Base-by-base conservation (phyloP, 768 basidiomycete genomes). In the Suillus fuscotomentosus region DNA sequence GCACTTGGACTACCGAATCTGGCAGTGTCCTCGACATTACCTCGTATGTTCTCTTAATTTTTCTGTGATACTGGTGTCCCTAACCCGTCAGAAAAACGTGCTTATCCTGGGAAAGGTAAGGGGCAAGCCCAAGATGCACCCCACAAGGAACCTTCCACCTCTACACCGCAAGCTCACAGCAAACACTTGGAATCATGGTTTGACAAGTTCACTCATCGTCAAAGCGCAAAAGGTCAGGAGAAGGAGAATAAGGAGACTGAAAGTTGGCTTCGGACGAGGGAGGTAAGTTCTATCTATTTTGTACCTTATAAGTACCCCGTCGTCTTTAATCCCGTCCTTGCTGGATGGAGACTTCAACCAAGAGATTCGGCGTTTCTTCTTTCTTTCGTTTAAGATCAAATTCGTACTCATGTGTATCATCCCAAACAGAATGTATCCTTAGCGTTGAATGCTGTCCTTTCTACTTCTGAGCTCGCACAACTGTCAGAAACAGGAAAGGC, bases 371-470 rank as follows among this genome's bases (percentile, higher is more conserved):
- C 11, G 13, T n/a, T 14, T 22, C 11, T 6, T 3, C 11, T 22
- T 22, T 22, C 31, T 2, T 39, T 38, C 15, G 50, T 22, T 38
- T 15, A 15, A 22, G 15, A 17, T 27, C 14, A 24, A 27, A 39
- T 17, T 57, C 5, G 10, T 20, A 15, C 57, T 59, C 24, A 59
- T 17, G 6, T 3, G 5, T 41, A 11, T 41, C 4, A 24, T 41
- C 13, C 4, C 24, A 0, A 24, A 38, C 27, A 74, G 73, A 71
- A 62, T 5, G 75, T 74, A 47, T 73, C 73, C 7, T 34, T 73
- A 39, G 73, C 74, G 0, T 61, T 76, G 27, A 74, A 63, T 13
- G 74, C 73, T 17, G 74, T 74, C n/a, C 57, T 74, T 10, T 61
- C 73, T 0, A 39, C 61, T 2, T 38, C 63, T 13, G 68, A 68